A percentile compares a stretch with the other conserved stretches of the same genome.
Evolutionary conservation across 2,329 filamentous ascomycete species (phyloP).

Genomic region (Pseudopyrenochaeta lycopersici): DNA sequence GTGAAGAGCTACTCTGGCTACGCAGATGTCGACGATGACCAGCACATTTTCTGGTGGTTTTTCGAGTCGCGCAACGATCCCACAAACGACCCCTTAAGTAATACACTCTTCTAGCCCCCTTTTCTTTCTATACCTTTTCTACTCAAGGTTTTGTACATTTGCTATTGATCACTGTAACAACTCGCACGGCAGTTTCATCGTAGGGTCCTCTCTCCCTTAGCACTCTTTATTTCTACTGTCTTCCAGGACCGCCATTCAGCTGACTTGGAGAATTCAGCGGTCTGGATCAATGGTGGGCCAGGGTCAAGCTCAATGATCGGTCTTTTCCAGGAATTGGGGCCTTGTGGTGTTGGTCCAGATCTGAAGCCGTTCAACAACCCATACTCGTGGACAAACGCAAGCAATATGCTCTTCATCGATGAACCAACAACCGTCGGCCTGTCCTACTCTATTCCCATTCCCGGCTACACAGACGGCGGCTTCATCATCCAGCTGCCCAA

Average conservation of each 20-base stretch:
- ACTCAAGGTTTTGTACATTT: too few relatives aligned
- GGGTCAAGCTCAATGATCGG: conserved; percentile 68
- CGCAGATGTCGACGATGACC: conserved; percentile 60
- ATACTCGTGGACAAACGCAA: conserved; percentile 70
- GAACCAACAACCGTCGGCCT: conserved; percentile 70
- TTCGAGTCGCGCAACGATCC: conserved; percentile 65
- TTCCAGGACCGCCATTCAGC: too few relatives aligned
- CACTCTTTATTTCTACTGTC: too few relatives aligned
- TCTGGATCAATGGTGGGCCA: conserved; percentile 68
- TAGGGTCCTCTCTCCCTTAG: too few relatives aligned
- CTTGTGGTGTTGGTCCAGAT: conserved; percentile 61
- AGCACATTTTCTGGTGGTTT: conserved; percentile 66
- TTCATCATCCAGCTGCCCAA: conserved; percentile 57
- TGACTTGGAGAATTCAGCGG: too few relatives aligned
- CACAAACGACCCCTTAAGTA: conserved; percentile 62
- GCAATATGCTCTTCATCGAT: conserved; percentile 76
- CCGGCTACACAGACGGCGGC: conserved; percentile 49
- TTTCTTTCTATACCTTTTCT: too few relatives aligned
- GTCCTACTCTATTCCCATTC: conserved; percentile 60
- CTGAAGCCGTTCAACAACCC: conserved; percentile 65
- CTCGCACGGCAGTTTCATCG: too few relatives aligned
- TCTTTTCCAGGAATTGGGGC: conserved; percentile 61
- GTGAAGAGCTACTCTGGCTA: conserved; percentile 67
- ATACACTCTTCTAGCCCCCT: too few relatives aligned
- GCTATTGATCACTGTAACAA: too few relatives aligned